These are phyloP conservation scores for Metschnikowia noctiluminum DNA, from an alignment of 805 yeast genomes.

Conservation along the genomic window DNA sequence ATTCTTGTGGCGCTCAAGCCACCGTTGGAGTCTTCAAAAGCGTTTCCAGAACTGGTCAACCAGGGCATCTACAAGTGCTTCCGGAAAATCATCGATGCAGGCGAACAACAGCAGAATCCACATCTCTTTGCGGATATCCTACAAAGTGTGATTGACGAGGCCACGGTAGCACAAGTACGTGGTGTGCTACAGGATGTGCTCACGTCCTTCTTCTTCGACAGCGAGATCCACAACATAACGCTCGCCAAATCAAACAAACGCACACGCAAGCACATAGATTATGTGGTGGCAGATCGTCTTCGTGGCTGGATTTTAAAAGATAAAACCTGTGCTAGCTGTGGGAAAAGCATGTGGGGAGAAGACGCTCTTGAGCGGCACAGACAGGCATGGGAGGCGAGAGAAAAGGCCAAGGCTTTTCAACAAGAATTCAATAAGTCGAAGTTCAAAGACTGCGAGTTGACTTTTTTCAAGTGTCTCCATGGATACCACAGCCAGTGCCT, in stretches of 20 bases:
- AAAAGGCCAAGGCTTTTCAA: conserved; percentile 12
- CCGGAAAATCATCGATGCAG: conserved; percentile 28
- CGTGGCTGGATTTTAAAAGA: conserved; percentile 59
- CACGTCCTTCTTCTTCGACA: conserved; percentile 62
- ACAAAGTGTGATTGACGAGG: conserved; percentile 14
- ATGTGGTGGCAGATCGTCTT: conserved; percentile 38
- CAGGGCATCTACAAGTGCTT: conserved; percentile 32
- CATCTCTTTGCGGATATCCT: conserved; percentile 11
- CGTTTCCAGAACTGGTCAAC: conserved; percentile 19
- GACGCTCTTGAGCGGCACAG: conserved; percentile 47
- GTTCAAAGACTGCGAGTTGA: conserved; percentile 33
- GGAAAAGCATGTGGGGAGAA: conserved; percentile 68
- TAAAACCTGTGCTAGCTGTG: conserved; percentile 72
- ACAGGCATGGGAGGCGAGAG: conserved; percentile 54
- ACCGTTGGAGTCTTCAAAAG: conserved; percentile 13
- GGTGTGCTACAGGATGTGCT: conserved; percentile 61
- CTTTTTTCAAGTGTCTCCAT: conserved; percentile 63
- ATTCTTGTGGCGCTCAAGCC: conserved; percentile 15
- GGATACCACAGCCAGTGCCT: conserved; percentile 62
- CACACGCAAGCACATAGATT: conserved; percentile 45
- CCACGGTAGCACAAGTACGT: conserved; percentile 55
- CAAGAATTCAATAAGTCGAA: conserved; percentile 4
- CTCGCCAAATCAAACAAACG: conserved; percentile 55
- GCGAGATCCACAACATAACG: conserved; percentile 49
- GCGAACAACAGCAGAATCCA: conserved; percentile 8